phyloP scores from a whole-genome alignment of 768 basidiomycete species.

The Hortiboletus campestris region DNA sequence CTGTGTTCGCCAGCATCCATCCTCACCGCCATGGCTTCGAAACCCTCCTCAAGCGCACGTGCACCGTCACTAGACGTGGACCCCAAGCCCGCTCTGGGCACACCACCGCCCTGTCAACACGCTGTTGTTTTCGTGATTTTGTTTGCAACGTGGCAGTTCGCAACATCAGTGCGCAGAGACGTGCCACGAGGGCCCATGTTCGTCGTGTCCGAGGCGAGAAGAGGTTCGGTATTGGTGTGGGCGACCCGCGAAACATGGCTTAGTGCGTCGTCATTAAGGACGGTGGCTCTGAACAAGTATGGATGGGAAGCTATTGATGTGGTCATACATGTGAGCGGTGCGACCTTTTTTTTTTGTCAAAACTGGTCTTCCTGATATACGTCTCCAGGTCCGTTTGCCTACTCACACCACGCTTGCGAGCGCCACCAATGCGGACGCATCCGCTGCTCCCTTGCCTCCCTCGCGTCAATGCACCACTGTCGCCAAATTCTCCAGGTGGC shows the following conservation, averaged over 20 bases:
- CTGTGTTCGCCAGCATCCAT: too few relatives aligned
- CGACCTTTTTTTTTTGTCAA: conserved; percentile 10
- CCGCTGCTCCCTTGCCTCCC: conserved; percentile 85
- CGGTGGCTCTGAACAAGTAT: conserved; percentile 41
- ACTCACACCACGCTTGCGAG: conserved; percentile 74
- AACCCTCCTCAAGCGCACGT: too few relatives aligned
- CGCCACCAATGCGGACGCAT: conserved; percentile 55
- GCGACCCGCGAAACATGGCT: conserved; percentile 41
- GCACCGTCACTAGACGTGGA: too few relatives aligned
- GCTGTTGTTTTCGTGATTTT: conserved; percentile 36
- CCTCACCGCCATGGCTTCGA: too few relatives aligned
- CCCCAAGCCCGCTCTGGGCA: too few relatives aligned
- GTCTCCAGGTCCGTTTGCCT: conserved; percentile 58
- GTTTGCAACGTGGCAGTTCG: conserved; percentile 60
- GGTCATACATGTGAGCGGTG: conserved; percentile 57
- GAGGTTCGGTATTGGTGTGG: conserved; percentile 79
- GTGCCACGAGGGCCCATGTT: conserved; percentile 82
- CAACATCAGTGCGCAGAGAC: conserved; percentile 62
- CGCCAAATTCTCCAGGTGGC: conserved; percentile 48
- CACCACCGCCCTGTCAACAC: background rate
- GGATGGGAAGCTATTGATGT: conserved; percentile 72
- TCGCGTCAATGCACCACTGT: conserved; percentile 53
- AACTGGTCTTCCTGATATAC: background rate
- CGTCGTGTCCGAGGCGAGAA: conserved; percentile 56
- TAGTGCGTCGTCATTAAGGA: conserved; percentile 28